Base-by-base conservation (phyloP, 768 basidiomycete genomes). In the Tephrocybe sp. region DNA sequence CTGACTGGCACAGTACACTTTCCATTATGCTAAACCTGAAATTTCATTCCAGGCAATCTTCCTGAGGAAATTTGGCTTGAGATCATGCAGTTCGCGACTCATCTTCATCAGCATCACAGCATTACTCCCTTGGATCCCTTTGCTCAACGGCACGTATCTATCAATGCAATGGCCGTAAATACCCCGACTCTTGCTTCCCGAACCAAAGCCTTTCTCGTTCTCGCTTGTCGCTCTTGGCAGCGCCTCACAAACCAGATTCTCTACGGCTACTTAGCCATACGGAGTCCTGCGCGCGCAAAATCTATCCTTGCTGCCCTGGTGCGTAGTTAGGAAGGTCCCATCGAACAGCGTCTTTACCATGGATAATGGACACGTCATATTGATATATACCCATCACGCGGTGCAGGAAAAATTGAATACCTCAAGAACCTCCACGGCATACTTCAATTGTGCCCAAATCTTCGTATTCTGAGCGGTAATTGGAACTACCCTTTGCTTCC, bases 1-100 rank as follows among this genome's bases (percentile, higher is more conserved):
- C n/a, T n/a, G n/a, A n/a, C n/a, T n/a, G n/a, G n/a, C n/a, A n/a
- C n/a, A n/a, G n/a, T n/a, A n/a, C n/a, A n/a, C n/a, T n/a, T n/a
- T n/a, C n/a, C n/a, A n/a, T n/a, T n/a, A n/a, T n/a, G n/a, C n/a
- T n/a, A n/a, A n/a, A n/a, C n/a, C n/a, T n/a, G n/a, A n/a, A n/a
- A n/a, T n/a, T n/a, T n/a, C n/a, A n/a, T n/a, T n/a, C n/a, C n/a
- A n/a, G n/a, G n/a, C n/a, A n/a, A 26, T 26, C 26, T 26, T 26
- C 77, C 78, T 7, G 65, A 71, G 14, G 79, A 82, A 52, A 59
- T 82, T 34, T 79, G 77, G 75, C 67, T 78, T 16, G 79, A 80
- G 54, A 82, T 82, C 33, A 80, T 82, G 61, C 72, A 78, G 49
- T 79, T 78, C 59, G 74, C 77, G 5, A 80, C 78, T 13, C 73